Percentiles rank a stretch among this genome's conserved stretches.
phyloP scores from a whole-genome alignment of 495 filamentous ascomycete genomes.

The Barbatosphaeria neglecta region DNA sequence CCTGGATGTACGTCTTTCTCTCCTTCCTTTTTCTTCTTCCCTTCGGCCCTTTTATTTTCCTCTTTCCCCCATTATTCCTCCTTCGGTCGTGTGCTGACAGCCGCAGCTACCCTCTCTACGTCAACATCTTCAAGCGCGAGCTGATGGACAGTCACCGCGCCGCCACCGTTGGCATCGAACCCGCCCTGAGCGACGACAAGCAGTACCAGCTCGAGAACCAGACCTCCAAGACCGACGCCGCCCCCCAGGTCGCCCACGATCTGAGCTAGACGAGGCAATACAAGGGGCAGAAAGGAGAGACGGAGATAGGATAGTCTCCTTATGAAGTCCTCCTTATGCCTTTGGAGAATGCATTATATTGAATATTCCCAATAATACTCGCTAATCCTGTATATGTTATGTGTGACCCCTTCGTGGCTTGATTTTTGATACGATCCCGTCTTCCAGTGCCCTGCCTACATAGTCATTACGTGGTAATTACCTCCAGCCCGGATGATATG shows the following conservation, averaged over 20 bases:
- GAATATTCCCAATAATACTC: background rate
- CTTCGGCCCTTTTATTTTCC: conserved; percentile 30
- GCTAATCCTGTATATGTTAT: background rate
- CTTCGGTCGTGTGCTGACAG: conserved; percentile 38
- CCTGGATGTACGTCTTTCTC: conserved; percentile 16
- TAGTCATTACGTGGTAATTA: too few relatives aligned
- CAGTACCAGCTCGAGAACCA: conserved; percentile 8
- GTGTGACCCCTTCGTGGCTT: background rate
- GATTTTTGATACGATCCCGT: background rate
- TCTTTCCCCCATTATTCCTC: background rate
- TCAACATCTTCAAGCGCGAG: conserved; percentile 35
- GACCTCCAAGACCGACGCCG: conserved; percentile 1
- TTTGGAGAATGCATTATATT: background rate
- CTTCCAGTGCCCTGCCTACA: too few relatives aligned
- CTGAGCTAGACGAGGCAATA: too few relatives aligned
- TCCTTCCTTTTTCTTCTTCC: background rate
- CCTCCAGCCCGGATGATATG: too few relatives aligned
- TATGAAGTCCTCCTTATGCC: background rate
- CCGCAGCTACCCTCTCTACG: conserved; percentile 34
- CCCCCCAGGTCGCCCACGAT: background rate
- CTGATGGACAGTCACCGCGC: conserved; percentile 34
- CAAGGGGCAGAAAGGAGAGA: background rate
- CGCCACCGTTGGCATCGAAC: conserved; percentile 21
- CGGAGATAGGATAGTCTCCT: background rate
- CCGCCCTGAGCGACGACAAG: conserved; percentile 6